Conservation (phyloP, 148 eudicot genomes). For the Chenopodium album region DNA sequence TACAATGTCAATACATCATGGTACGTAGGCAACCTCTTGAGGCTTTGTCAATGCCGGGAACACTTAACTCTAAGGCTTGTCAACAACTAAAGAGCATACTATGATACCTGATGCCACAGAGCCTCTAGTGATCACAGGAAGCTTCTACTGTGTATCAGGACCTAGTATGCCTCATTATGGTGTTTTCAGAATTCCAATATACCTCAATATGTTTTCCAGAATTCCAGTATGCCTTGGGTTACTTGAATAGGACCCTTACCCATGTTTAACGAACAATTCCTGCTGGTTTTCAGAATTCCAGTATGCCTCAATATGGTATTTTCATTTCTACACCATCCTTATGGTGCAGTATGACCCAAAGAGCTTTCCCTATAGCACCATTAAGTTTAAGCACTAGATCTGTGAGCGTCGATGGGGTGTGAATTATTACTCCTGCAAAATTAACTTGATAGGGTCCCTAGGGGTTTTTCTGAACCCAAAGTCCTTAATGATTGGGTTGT, state of each 20-base stretch:
- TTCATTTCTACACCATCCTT: not conserved
- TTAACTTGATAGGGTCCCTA: not conserved
- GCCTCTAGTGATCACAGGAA: not conserved
- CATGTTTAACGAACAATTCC: not conserved
- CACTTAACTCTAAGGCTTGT: no score
- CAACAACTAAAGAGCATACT: not conserved
- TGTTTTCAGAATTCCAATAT: no score
- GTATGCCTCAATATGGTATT: not conserved
- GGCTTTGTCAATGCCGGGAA: not conserved
- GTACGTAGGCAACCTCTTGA: not conserved
- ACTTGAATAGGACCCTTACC: not conserved
- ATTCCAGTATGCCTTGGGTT: not conserved
- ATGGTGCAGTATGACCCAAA: not conserved
- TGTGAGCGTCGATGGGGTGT: not conserved
- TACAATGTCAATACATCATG: not conserved
- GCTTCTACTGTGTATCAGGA: not conserved
- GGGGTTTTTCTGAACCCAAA: not conserved
- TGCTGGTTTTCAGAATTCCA: not conserved
- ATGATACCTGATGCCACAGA: not conserved
- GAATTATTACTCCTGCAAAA: not conserved
- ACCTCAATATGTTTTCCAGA: no score
- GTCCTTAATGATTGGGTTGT: not conserved
- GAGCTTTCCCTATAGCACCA: not conserved
- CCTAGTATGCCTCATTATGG: not conserved
- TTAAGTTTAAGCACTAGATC: not conserved